Evolutionary conservation across 2,329 filamentous ascomycete genomes (phyloP).

Genomic region (Dactylellina sp.): DNA sequence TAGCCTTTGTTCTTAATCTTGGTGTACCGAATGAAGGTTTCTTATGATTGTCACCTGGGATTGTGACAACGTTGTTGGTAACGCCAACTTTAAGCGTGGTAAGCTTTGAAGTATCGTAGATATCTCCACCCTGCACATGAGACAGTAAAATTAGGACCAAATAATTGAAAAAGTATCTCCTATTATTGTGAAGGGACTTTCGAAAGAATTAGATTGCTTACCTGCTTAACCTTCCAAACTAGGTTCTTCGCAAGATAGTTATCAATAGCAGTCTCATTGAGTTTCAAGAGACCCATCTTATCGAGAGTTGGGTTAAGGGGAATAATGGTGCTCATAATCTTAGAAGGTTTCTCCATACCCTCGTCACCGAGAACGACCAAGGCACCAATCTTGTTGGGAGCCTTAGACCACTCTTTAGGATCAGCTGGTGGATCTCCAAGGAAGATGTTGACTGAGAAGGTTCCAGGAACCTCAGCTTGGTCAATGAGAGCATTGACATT

Average conservation of each 20-base stretch:
- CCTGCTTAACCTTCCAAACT: constrained; percentile 20
- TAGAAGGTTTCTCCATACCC: neutral
- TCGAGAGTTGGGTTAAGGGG: constrained; percentile 20
- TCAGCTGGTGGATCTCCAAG: constrained; percentile 12
- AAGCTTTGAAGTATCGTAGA: constrained; percentile 3
- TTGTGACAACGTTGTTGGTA: constrained; percentile 23
- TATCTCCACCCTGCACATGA: neutral
- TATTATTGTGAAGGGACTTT: too few relatives aligned
- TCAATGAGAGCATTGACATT: constrained; percentile 57
- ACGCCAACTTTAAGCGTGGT: constrained; percentile 42
- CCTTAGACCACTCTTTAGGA: constrained; percentile 10
- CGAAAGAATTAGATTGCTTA: neutral
- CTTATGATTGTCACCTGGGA: constrained; percentile 19
- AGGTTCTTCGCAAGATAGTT: constrained; percentile 31
- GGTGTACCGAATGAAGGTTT: constrained; percentile 30
- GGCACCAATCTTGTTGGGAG: constrained; percentile 11
- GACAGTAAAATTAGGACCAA: neutral
- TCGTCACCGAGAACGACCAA: constrained; percentile 24
- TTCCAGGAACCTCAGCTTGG: constrained; percentile 52
- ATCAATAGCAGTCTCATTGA: constrained; percentile 16
- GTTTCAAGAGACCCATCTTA: neutral
- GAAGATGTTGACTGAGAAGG: constrained; percentile 30
- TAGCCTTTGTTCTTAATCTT: constrained; percentile 21
- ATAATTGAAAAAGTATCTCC: too few relatives aligned
- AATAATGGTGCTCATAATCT: constrained; percentile 13